phyloP scores from a whole-genome alignment of 2,329 filamentous ascomycete species.

The Onygenales sp. region DNA sequence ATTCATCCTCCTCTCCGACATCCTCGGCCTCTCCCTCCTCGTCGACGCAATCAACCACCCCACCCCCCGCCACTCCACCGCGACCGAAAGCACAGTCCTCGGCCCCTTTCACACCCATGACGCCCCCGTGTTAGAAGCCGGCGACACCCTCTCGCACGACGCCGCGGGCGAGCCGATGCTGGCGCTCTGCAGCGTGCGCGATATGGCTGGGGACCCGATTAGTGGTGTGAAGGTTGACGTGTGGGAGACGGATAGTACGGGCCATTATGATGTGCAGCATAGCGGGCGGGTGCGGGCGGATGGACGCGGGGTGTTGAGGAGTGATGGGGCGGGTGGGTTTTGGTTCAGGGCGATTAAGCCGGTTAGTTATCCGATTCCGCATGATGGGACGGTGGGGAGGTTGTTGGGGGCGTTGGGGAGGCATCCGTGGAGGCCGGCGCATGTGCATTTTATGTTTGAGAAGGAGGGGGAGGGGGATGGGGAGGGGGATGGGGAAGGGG shows the following conservation, averaged over 20 bases:
- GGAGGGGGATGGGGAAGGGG: slow-evolving; percentile 20
- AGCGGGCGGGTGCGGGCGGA: slow-evolving; percentile 54
- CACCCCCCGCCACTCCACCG: slow-evolving; percentile 49
- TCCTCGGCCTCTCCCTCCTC: slow-evolving; percentile 68
- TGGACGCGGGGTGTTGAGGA: slow-evolving; percentile 61
- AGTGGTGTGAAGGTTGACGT: slow-evolving; percentile 63
- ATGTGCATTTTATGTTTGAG: slow-evolving; percentile 85
- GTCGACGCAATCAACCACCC: slow-evolving; percentile 79
- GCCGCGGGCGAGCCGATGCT: slow-evolving; percentile 60
- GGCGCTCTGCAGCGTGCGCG: slow-evolving; percentile 62
- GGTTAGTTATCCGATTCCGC: slow-evolving; percentile 75
- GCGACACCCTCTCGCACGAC: slow-evolving; percentile 57
- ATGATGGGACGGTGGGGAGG: slow-evolving; percentile 74
- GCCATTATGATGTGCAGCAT: slow-evolving; percentile 75
- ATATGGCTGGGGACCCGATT: slow-evolving; percentile 55
- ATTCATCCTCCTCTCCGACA: slow-evolving; percentile 74
- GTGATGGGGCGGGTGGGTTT: slow-evolving; percentile 63
- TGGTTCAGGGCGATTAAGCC: slow-evolving; percentile 82
- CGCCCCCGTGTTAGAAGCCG: slow-evolving; percentile 47
- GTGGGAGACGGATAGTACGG: slow-evolving; percentile 76
- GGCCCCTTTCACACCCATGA: slow-evolving; percentile 80
- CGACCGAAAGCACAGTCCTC: slow-evolving; percentile 69
- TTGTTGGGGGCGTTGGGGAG: slow-evolving; percentile 56
- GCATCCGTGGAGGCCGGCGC: slow-evolving; percentile 68
- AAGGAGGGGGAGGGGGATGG: slow-evolving; percentile 51